Base-by-base conservation (phyloP, 2,329 filamentous ascomycete species). In the Beauveria rudraprayagi region DNA sequence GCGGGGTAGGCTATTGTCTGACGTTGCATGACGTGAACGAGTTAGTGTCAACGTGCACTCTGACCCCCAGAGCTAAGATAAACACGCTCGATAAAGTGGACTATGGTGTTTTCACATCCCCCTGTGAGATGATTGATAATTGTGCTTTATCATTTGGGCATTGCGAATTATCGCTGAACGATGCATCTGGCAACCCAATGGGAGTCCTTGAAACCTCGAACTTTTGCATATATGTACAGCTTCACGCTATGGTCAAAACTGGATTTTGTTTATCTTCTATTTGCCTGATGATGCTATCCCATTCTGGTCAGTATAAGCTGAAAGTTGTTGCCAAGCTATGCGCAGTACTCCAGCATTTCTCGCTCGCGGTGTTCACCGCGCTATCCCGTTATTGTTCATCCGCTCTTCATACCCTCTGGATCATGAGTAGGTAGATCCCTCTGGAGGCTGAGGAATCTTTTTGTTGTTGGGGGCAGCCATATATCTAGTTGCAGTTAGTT, bases 381-480 rank as follows among this genome's bases (percentile, higher is more conserved):
- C 2, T 16, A 41, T 41, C 22, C 16, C 7, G n/a, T 28, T 17
- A 14, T 26, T 40, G 16, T 41, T 34, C 44, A 41, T 50, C 6
- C 28, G 16, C 43, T 41, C 17, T 10, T 19, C 5, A 19, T 10
- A 26, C n/a, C 16, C 26, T 44, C 11, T 40, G 10, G 53, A 50
- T 70, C 63, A 75, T 66, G 69, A 68, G 67, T 77, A 78, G 22
- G 72, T 79, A 55, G 89, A 86, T 62, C 92, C 92, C 78, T 99
- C 94, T 4, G 90, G 84, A 46, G 94, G 94, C 75, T 99, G 94
- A 14, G 91, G 89, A 34, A 97, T 85, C 78, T 97, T 97, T 84
- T 97, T 97, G 79, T 97, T 89, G 67, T 86, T 82, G 28, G 90
- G 87, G 63, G 92, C 84, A 34, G 93, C 93, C 94, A 99, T 97